Percentiles rank a stretch among this genome's conserved stretches.
These are phyloP conservation scores for Syncephalastrum monosporum DNA, from an alignment of 371 early-diverging fungal species.

Conservation along the genomic window DNA sequence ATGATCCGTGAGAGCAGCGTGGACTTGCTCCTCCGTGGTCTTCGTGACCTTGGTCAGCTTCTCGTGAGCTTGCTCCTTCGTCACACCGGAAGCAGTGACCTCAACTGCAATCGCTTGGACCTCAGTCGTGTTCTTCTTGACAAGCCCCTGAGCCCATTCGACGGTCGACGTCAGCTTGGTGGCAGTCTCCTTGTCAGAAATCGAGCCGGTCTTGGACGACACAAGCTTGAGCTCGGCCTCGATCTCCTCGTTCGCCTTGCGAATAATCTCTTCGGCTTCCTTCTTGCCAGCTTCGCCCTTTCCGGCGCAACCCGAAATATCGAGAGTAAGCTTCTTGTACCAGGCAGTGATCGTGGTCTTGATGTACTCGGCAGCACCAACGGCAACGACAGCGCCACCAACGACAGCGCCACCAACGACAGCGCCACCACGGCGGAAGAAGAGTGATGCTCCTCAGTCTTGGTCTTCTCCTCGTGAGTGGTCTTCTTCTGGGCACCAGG, in stretches of 20 bases:
- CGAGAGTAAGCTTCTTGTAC: constrained; percentile 28
- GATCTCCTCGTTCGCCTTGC: constrained; percentile 17
- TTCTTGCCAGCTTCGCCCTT: constrained; percentile 11
- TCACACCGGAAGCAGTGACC: constrained; percentile 4
- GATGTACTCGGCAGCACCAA: constrained; percentile 17
- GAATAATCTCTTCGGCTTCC: constrained; percentile 33
- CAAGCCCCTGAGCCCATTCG: constrained; percentile 14
- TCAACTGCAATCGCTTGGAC: constrained; percentile 14
- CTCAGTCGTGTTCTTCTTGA: constrained; percentile 7
- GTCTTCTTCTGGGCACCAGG: too few relatives aligned
- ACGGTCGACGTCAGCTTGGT: constrained; percentile 10
- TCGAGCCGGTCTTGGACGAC: not conserved
- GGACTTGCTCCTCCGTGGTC: constrained; percentile 5
- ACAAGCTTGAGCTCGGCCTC: constrained; percentile 2
- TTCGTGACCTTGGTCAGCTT: constrained; percentile 1
- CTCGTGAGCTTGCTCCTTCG: not conserved
- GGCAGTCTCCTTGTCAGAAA: not conserved
- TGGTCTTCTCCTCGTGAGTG: too few relatives aligned
- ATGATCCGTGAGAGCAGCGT: not conserved
- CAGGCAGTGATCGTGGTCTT: constrained; percentile 27
- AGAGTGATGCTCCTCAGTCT: too few relatives aligned
- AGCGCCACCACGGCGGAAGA: too few relatives aligned
- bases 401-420: not conserved
- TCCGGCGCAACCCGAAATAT: constrained; percentile 13
- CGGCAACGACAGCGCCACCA: constrained; percentile 4